phyloP scores from a whole-genome alignment of 768 basidiomycete species.

The Suillus tomentosus region DNA sequence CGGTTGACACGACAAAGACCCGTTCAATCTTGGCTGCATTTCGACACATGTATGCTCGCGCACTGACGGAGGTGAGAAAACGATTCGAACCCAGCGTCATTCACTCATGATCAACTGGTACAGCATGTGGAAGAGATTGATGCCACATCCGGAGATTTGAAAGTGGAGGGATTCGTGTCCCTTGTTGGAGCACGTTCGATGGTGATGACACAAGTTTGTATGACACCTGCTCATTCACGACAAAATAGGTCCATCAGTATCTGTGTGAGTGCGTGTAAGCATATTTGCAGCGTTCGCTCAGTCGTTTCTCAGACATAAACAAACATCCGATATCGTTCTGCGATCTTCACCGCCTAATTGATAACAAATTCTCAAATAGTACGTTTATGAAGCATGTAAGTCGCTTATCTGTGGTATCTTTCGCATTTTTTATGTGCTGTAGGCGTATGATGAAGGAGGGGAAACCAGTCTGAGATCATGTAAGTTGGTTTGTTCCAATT shows the following conservation, averaged over 20 bases:
- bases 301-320: conserved; percentile 66
- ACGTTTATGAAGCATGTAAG: conserved; percentile 76
- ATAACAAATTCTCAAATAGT: conserved; percentile 63
- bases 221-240: conserved; percentile 19
- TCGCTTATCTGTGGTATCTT: not conserved
- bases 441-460: conserved; percentile 73
- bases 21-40: conserved; percentile 66
- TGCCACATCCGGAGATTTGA: conserved; percentile 48
- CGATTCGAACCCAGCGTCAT: conserved; percentile 1
- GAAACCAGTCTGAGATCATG: conserved; percentile 38
- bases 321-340: conserved; percentile 63
- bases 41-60: conserved; percentile 71
- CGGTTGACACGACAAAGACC: conserved; percentile 45
- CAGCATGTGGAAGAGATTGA: conserved; percentile 74
- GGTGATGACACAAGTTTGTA: conserved; percentile 41
- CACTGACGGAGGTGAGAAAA: conserved; percentile 62
- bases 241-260: conserved; percentile 75
- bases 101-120: conserved; percentile 7
- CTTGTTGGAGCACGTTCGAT: conserved; percentile 74
- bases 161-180: conserved; percentile 82
- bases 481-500: conserved; percentile 16
- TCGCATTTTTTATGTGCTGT: conserved; percentile 13
- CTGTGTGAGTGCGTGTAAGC: conserved; percentile 58
- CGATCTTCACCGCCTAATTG: conserved; percentile 71
- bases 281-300: conserved; percentile 5